Conservation (phyloP, 305 asterid genomes). For the Euphrasia arctica region DNA sequence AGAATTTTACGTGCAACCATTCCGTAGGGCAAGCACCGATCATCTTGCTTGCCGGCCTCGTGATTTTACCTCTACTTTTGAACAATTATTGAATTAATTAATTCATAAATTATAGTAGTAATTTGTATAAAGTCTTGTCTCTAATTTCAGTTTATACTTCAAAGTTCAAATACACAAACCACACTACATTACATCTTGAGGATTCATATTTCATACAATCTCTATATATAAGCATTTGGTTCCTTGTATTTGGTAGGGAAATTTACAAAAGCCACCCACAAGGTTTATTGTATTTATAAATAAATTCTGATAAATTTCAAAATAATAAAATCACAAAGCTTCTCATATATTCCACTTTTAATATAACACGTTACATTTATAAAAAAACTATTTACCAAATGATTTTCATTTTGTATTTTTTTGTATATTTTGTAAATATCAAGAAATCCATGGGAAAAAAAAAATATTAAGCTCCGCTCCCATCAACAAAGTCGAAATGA, state of each 20-base stretch:
- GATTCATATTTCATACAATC: constrained; percentile 7
- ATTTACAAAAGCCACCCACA: not conserved
- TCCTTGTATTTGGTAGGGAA: not conserved
- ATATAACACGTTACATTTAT: too few relatives aligned
- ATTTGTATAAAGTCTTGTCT: constrained; percentile 8
- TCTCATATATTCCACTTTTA: too few relatives aligned
- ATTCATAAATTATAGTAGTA: not conserved
- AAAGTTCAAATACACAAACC: constrained; percentile 20
- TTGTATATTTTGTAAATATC: too few relatives aligned
- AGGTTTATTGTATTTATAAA: too few relatives aligned
- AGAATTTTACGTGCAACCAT: constrained; percentile 21
- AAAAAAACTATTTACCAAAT: too few relatives aligned
- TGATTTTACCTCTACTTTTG: constrained; percentile 28
- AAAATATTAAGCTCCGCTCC: too few relatives aligned
- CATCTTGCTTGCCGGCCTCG: constrained; percentile 9
- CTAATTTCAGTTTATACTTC: constrained; percentile 9
- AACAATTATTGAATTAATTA: not conserved
- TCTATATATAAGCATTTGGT: not conserved
- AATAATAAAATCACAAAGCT: too few relatives aligned
- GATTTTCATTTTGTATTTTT: too few relatives aligned
- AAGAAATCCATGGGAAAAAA: not conserved
- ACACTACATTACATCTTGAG: too few relatives aligned
- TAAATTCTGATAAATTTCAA: too few relatives aligned
- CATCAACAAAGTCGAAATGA: too few relatives aligned
- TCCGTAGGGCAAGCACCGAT: constrained; percentile 20